phyloP scores from a whole-genome alignment of 768 basidiomycete species.

The Tylopilus felleus region DNA sequence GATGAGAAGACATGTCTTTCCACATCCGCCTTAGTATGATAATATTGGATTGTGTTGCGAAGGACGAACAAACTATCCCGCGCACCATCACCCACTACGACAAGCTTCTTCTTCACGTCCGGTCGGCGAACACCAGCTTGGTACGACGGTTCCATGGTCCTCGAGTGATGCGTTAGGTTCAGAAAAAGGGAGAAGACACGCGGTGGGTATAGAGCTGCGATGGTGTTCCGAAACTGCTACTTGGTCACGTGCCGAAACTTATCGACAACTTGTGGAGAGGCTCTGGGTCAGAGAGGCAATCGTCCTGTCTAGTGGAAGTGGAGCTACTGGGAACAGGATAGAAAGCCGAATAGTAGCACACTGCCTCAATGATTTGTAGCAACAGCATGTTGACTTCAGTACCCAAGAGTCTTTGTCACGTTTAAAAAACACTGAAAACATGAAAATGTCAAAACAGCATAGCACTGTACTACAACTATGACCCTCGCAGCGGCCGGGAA shows the following conservation, averaged over 20 bases:
- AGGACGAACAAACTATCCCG: conserved; percentile 29
- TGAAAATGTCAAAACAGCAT: too few species aligned
- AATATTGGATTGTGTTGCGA: conserved; percentile 25
- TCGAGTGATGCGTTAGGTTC: background rate
- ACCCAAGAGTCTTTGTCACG: background rate
- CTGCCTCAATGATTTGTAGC: background rate
- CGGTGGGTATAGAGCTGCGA: background rate
- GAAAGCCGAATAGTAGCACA: background rate
- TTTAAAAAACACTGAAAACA: too few species aligned
- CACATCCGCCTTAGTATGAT: conserved; percentile 64
- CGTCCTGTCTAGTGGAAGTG: too few species aligned
- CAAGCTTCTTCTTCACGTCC: conserved; percentile 82
- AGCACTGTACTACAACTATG: too few species aligned
- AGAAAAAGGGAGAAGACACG: background rate
- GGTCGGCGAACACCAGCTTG: conserved; percentile 48
- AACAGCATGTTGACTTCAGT: background rate
- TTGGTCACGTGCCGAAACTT: conserved; percentile 14
- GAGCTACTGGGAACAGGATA: background rate
- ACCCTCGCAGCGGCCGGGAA: too few species aligned
- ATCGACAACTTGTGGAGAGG: too few species aligned
- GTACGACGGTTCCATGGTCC: conserved; percentile 26
- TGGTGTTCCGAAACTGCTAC: too few species aligned
- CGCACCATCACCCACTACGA: conserved; percentile 85
- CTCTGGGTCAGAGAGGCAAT: too few species aligned
- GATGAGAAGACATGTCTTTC: conserved; percentile 94